Conservation (phyloP, 2,329 filamentous ascomycete species). For the Aspergillus viridinutans region DNA sequence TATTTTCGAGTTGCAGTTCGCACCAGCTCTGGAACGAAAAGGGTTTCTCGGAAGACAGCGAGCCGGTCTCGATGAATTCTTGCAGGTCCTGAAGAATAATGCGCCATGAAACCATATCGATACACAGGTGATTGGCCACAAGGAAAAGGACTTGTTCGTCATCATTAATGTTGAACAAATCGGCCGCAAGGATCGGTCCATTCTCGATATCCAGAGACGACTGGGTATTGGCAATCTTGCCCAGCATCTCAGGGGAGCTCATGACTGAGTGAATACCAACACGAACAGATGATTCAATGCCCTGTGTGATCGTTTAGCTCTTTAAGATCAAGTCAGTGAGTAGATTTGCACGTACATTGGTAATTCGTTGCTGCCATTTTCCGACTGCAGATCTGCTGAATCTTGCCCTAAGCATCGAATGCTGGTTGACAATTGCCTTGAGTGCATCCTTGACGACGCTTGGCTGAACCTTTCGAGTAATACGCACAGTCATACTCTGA, state of each 20-base stretch:
- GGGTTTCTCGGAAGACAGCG: slow-evolving; percentile 29
- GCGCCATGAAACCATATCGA: slow-evolving; percentile 27
- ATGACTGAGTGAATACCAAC: slow-evolving; percentile 26
- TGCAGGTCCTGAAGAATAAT: slow-evolving; percentile 35
- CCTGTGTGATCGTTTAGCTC: slow-evolving; percentile 18
- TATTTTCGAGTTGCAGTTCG: slow-evolving; percentile 27
- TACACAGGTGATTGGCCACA: slow-evolving; percentile 16
- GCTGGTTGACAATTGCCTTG: slow-evolving; percentile 27
- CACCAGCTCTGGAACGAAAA: slow-evolving; percentile 40
- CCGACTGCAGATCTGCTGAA: slow-evolving; percentile 19
- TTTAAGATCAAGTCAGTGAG: not conserved
- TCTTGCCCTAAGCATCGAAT: slow-evolving; percentile 33
- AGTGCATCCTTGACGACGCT: slow-evolving; percentile 25
- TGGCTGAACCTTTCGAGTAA: slow-evolving; percentile 22
- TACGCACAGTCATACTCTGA: slow-evolving; percentile 31
- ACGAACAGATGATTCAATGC: slow-evolving; percentile 29
- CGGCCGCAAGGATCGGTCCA: slow-evolving; percentile 20
- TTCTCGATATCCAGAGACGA: slow-evolving; percentile 28
- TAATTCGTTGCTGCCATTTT: slow-evolving; percentile 26
- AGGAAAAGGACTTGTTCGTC: slow-evolving; percentile 15
- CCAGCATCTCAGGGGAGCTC: slow-evolving; percentile 20
- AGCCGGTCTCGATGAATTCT: slow-evolving; percentile 30
- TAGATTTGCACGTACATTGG: slow-evolving; percentile 16
- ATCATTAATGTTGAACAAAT: slow-evolving; percentile 13
- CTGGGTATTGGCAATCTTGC: slow-evolving; percentile 28